Evolutionary conservation across 495 filamentous ascomycete species (phyloP).

Genomic region (Aspergillus cavernicola): DNA sequence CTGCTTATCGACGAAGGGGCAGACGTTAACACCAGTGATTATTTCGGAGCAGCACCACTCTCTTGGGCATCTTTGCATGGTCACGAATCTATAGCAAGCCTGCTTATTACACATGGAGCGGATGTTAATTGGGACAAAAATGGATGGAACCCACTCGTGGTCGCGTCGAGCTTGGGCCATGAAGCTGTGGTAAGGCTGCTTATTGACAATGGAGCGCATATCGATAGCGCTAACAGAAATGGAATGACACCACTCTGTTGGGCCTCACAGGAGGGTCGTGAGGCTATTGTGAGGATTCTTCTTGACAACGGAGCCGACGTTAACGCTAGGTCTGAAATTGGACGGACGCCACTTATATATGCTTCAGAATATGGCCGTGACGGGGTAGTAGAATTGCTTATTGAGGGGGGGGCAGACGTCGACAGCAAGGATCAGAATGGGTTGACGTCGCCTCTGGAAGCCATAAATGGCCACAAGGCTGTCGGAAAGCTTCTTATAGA

Average conservation of each 20-base stretch:
- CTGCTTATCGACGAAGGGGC: slow-evolving; percentile 13
- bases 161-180: not conserved
- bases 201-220: not conserved
- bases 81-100: not conserved
- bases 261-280: not conserved
- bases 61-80: not conserved
- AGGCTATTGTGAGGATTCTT: not conserved
- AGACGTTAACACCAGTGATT: not conserved
- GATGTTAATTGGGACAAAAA: not conserved
- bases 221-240: not conserved
- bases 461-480: too few relatives aligned
- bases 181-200: not conserved
- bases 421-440: not conserved
- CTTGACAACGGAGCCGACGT: not conserved
- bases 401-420: not conserved
- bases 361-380: not conserved
- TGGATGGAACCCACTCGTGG: not conserved
- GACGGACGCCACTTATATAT: not conserved
- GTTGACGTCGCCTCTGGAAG: too few relatives aligned
- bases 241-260: not conserved
- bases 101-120: not conserved
- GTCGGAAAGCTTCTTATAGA: too few relatives aligned
- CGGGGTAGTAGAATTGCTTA: not conserved
- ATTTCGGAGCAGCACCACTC: slow-evolving; percentile 12
- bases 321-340: not conserved